Evolutionary conservation across 345 rosid species (phyloP).

Genomic region (Chamaenerion angustifolium): DNA sequence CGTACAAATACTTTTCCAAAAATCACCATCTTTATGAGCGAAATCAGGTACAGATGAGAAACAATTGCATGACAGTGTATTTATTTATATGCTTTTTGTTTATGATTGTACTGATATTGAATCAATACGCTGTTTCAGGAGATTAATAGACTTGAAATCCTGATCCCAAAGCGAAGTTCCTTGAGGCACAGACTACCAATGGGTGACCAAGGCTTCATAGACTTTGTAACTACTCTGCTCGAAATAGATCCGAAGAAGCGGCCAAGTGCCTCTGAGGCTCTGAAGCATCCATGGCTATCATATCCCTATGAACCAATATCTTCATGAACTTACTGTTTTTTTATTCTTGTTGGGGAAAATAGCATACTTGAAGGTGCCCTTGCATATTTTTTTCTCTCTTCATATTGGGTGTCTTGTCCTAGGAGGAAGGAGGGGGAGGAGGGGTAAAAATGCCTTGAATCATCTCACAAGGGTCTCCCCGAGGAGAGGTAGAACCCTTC

Average conservation of each 20-base stretch:
- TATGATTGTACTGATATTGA: no score
- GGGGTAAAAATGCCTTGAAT: background rate
- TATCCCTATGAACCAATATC: conserved; percentile 90
- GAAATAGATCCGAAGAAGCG: conserved; percentile 88
- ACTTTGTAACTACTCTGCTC: conserved; percentile 73
- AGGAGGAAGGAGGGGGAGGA: no score
- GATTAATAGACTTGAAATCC: conserved; percentile 63
- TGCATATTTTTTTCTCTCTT: background rate
- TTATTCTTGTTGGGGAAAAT: no score
- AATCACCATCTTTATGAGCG: conserved; percentile 90
- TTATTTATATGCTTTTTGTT: background rate
- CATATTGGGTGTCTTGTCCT: background rate
- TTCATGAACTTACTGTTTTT: conserved; percentile 22
- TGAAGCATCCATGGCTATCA: conserved; percentile 90
- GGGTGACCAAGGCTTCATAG: conserved; percentile 97
- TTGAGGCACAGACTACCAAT: conserved; percentile 79
- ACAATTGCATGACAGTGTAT: background rate
- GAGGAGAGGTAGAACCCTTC: conserved; percentile 2
- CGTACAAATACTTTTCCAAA: conserved; percentile 84
- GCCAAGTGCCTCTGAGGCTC: conserved; percentile 74
- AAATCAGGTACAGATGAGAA: conserved; percentile 46
- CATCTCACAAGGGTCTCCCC: conserved; percentile 4
- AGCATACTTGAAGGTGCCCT: background rate
- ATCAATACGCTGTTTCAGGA: conserved; percentile 31
- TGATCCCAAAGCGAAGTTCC: conserved; percentile 82